Evolutionary conservation across 164 flowering plant species (phyloP), one percentile per base, ranked within the genome.

Genomic region (Annona cherimola): DNA sequence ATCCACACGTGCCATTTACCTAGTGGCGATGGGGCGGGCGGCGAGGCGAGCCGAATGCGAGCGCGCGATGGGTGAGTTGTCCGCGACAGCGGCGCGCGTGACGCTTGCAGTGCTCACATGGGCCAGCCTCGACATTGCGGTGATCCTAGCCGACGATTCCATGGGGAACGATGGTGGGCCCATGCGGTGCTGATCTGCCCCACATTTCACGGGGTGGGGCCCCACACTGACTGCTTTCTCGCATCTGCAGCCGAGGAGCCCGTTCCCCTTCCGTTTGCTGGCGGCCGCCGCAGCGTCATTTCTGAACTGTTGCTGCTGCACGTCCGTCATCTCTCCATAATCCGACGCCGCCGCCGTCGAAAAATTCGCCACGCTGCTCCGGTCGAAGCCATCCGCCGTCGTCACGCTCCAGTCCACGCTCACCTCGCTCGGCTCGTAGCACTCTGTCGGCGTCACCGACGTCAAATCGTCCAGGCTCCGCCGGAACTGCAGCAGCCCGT

Each of bases 321-420:
- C 3, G 5, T 63, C 57, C 26, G 75, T 70, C 54, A 71, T 19
- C 1, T 78, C 79, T 26, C 73, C 83, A 50, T 70, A 71, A 5
- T 85, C 87, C 4, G 86, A 82, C 6, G 83, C 85, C 8, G 84
- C 84, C 0, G 84, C 69, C 1, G 75, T 67, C 14, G 88, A 85
- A 74, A 74, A 75, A 64, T 83, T 84, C 2, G 88, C 69, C 0
- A 86, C 76, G 66, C 93, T 88, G 3, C 72, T 84, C 9, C 86
- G 76, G 67, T 88, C 94, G 68, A 83, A 85, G 18, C 92, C 96
- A 72, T 93, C 98, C 0, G 95, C 97, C 2, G 98, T 93, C 0
- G 91, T 88, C 54, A 93, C 98, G 72, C 97, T 93, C 98, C 98
- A 93, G 16, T 86, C 91, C 5, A 93, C 81, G 78, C 97, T 91